phyloP scores from a whole-genome alignment of 148 eudicot genomes.

The Rhododendron kiyosumense region DNA sequence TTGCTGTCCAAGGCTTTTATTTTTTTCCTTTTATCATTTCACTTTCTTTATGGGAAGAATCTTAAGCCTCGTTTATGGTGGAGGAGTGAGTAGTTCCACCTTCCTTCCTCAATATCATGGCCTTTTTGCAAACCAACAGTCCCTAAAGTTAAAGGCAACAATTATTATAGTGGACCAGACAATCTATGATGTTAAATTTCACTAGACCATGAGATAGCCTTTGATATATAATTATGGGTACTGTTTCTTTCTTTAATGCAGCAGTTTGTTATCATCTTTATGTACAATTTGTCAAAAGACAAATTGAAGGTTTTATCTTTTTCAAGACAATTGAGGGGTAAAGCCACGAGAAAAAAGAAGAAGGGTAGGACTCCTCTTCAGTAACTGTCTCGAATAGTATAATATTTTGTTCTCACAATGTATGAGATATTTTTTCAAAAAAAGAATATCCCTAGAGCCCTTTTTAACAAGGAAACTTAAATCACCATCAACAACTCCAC shows the following conservation, averaged over 20 bases:
- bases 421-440: no score
- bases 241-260: neutral
- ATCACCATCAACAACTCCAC: neutral
- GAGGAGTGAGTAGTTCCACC: neutral
- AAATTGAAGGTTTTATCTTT: neutral
- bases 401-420: no score
- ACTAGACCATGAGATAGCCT: neutral
- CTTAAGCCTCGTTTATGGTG: neutral
- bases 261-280: neutral
- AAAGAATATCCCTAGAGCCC: neutral
- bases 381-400: no score
- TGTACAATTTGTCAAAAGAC: neutral
- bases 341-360: neutral
- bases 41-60: neutral
- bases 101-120: neutral
- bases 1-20: neutral
- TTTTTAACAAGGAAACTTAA: neutral
- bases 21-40: neutral
- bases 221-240: neutral
- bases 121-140: neutral
- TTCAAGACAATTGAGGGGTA: neutral
- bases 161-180: neutral
- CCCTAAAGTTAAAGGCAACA: neutral
- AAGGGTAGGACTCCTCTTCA: neutral
- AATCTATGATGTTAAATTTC: neutral